Conservation (phyloP, 169 alveolate genomes). For the Toxoplasma gondii region DNA sequence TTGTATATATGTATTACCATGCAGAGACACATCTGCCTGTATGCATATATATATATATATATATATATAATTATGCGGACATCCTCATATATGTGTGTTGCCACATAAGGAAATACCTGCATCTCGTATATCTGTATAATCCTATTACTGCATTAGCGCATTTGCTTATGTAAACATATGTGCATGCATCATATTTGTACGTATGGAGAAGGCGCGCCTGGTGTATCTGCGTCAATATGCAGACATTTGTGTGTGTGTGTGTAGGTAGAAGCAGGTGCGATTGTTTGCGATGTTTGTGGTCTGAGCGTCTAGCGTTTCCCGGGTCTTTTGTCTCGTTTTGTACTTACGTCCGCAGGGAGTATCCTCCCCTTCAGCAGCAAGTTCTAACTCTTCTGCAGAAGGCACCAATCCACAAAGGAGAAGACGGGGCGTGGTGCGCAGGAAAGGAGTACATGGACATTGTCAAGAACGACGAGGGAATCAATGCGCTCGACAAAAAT, state of each 20-base stretch:
- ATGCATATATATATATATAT: neutral
- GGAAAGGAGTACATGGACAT: constrained; percentile 56
- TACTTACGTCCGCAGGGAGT: constrained; percentile 69
- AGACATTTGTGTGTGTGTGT: neutral
- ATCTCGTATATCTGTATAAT: too few relatives aligned
- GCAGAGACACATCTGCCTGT: neutral
- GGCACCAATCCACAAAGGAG: constrained; percentile 69
- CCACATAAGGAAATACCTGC: neutral
- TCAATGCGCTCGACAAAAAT: constrained; percentile 72
- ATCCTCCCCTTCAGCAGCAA: constrained; percentile 71
- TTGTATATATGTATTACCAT: too few relatives aligned
- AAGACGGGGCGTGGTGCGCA: constrained; percentile 59
- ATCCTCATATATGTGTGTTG: neutral
- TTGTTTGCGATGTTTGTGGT: neutral
- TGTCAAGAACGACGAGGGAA: constrained; percentile 71
- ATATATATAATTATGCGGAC: neutral
- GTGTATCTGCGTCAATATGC: neutral
- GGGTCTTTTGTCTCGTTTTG: constrained; percentile 37
- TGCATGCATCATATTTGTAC: too few relatives aligned
- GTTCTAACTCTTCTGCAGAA: constrained; percentile 67
- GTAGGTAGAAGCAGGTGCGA: neutral
- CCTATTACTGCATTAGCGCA: too few relatives aligned
- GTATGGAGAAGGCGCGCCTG: too few relatives aligned
- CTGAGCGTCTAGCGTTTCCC: neutral
- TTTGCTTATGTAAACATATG: too few relatives aligned